Percentiles rank a stretch among this genome's conserved stretches.
These are phyloP conservation scores for Lobulomyces angularis DNA, from an alignment of 192 early-diverging fungal species.

Conservation along the genomic window DNA sequence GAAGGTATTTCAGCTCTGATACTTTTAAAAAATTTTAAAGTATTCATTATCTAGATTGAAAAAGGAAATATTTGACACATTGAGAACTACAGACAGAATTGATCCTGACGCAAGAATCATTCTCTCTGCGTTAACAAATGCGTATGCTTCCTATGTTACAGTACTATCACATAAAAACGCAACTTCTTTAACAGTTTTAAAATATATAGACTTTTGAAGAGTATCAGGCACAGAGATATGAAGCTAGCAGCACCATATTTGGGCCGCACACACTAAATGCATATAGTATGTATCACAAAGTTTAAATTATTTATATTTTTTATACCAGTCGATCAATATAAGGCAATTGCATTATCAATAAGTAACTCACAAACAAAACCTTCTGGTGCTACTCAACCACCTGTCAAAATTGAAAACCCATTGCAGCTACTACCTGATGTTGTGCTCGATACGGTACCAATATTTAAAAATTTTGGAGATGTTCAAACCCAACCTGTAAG, in stretches of 20 bases:
- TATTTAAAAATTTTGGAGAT: conserved; percentile 17
- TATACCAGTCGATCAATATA: no score
- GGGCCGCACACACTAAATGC: conserved; percentile 43
- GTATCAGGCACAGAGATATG: conserved; percentile 48
- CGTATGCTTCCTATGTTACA: conserved; percentile 36
- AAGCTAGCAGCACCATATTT: conserved; percentile 44
- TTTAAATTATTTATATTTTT: no score
- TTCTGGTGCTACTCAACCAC: no score
- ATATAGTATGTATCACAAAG: no score
- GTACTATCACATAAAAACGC: conserved; percentile 9
- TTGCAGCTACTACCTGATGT: no score
- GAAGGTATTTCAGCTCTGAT: conserved; percentile 17
- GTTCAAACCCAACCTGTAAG: conserved; percentile 13
- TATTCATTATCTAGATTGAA: no score
- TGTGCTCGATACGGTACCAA: conserved; percentile 18
- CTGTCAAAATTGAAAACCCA: no score
- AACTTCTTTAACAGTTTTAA: conserved; percentile 5
- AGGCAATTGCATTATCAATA: no score
- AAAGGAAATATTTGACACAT: conserved; percentile 11
- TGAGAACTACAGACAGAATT: conserved; percentile 22
- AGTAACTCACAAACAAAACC: no score
- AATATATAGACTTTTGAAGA: conserved; percentile 45
- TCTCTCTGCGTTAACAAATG: conserved; percentile 41
- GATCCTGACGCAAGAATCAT: conserved; percentile 27
- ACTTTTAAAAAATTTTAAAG: no score